phyloP scores from a whole-genome alignment of 2,329 filamentous ascomycete genomes.

The Hawksworthiomyces lignivorus region DNA sequence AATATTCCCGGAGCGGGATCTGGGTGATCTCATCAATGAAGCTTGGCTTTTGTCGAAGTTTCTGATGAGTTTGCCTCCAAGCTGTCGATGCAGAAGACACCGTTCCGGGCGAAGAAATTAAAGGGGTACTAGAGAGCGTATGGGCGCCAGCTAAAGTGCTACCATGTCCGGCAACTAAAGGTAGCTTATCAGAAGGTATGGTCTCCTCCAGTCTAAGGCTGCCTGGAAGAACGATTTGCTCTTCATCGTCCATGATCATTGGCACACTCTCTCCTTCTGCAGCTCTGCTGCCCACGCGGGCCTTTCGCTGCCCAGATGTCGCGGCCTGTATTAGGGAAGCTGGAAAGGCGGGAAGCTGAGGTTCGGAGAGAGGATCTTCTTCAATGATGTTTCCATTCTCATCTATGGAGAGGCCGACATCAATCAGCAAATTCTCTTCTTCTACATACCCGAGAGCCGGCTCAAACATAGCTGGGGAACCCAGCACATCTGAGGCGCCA shows the following conservation, averaged over 20 bases:
- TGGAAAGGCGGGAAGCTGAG: constrained; percentile 13
- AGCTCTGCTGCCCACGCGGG: neutral
- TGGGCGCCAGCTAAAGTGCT: too few species aligned
- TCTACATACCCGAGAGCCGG: constrained; percentile 29
- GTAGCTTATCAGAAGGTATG: too few species aligned
- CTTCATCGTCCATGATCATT: constrained; percentile 11
- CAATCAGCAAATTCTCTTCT: constrained; percentile 32
- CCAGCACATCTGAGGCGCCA: constrained; percentile 7
- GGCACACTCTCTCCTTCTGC: neutral
- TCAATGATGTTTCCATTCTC: constrained; percentile 16
- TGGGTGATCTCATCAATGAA: constrained; percentile 16
- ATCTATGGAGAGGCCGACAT: constrained; percentile 27
- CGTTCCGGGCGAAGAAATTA: constrained; percentile 1
- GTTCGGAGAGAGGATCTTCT: constrained; percentile 14
- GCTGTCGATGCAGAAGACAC: neutral
- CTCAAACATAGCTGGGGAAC: constrained; percentile 14
- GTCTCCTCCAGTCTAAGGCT: too few species aligned
- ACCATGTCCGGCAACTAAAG: too few species aligned
- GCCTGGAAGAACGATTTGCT: constrained; percentile 1
- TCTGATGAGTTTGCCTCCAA: constrained; percentile 2
- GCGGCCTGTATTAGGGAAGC: neutral
- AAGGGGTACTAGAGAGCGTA: too few species aligned
- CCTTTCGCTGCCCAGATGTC: neutral
- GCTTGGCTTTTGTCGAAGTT: neutral
- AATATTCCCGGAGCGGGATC: constrained; percentile 15